phyloP scores from a whole-genome alignment of 176 grass and related monocot species.

The Triticum turgidum region DNA sequence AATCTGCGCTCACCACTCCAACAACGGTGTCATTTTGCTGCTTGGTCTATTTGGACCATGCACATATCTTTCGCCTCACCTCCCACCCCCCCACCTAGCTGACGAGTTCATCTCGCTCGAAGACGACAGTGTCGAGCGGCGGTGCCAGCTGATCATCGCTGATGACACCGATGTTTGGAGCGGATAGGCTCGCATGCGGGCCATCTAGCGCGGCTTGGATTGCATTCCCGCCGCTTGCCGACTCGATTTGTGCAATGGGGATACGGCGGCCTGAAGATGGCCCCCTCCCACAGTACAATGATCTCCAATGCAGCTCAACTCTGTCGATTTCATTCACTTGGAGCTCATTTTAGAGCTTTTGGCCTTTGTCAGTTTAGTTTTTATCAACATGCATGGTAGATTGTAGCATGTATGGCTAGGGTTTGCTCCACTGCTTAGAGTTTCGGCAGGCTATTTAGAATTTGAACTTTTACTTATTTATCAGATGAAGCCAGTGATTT shows the following conservation, averaged over 20 bases:
- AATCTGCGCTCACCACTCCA: no score
- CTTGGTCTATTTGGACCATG: no score
- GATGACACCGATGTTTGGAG: no score
- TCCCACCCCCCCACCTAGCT: no score
- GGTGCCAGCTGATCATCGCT: no score
- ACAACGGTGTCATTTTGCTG: no score
- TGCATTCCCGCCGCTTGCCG: not conserved
- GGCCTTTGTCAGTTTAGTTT: accelerated
- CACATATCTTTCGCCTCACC: no score
- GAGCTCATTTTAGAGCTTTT: not conserved
- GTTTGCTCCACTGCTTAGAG: not conserved
- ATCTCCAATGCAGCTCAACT: not conserved
- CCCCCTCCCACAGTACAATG: not conserved
- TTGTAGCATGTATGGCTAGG: not conserved
- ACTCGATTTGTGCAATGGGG: not conserved
- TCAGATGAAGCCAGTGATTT: no score
- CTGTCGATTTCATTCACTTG: not conserved
- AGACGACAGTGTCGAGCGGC: no score
- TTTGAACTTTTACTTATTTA: no score
- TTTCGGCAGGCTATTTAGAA: not conserved
- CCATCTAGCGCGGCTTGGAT: not conserved
- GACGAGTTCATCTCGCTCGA: no score
- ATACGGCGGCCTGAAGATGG: not conserved
- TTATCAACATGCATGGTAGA: not conserved
- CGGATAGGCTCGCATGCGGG: no score